Conservation (phyloP, 106 monocot genomes). For the Platanthera guangdongensis region DNA sequence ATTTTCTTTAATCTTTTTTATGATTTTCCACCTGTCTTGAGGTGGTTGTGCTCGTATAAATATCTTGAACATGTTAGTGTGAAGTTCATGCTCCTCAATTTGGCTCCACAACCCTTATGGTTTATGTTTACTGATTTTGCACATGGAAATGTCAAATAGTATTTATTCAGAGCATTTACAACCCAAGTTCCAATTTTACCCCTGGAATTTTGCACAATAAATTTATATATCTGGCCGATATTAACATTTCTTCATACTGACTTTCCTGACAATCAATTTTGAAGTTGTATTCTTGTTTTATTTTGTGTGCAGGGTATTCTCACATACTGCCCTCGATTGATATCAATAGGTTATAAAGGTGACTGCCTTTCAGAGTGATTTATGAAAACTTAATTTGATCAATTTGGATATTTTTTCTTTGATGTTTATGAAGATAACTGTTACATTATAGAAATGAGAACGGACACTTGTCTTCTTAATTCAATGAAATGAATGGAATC, state of each 20-base stretch:
- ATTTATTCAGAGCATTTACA: not conserved
- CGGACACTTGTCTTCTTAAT: too few species aligned
- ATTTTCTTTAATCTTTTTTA: not conserved
- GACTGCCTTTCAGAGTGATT: slow-evolving; percentile 1
- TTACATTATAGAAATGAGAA: too few species aligned
- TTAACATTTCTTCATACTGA: not conserved
- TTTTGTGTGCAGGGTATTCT: slow-evolving; percentile 46
- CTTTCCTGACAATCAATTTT: not conserved
- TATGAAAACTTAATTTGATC: not conserved
- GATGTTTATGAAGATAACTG: not conserved
- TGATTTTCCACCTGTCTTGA: not conserved
- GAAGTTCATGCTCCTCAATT: not conserved
- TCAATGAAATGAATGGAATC: too few species aligned
- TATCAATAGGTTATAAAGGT: slow-evolving; percentile 85
- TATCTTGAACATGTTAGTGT: not conserved
- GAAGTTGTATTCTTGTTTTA: not conserved
- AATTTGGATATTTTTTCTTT: not conserved
- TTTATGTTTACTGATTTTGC: not conserved
- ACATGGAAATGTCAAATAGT: not conserved
- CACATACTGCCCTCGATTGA: slow-evolving; percentile 75
- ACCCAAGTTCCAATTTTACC: not conserved
- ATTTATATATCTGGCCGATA: not conserved
- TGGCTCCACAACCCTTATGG: not conserved
- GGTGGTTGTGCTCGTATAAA: not conserved
- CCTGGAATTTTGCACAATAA: not conserved